Base-by-base conservation (phyloP, 2,329 filamentous ascomycete genomes). In the Elsinoe fawcettii region DNA sequence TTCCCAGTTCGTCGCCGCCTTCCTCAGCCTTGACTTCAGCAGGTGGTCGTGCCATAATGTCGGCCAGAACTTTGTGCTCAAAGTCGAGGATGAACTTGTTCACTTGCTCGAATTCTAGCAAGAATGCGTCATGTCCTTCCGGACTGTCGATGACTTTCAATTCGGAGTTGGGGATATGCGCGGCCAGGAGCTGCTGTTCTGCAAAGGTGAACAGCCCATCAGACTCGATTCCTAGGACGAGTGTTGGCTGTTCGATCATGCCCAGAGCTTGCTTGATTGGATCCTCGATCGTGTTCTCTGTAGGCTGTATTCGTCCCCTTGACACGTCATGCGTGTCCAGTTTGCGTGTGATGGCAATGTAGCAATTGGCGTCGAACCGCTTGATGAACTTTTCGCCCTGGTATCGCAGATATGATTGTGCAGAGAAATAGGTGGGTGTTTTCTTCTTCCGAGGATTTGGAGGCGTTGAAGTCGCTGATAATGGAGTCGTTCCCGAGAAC, bases 281-380 rank as follows among this genome's bases (percentile, higher is more conserved):
- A 77, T 39, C 74, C 65, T n/a, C 16, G 12, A 34, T 22, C 3
- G 64, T 61, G 22, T 61, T 60, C 7, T 54, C 51, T 30, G 56
- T 60, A 14, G 63, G 59, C 16, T 57, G 51, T 36, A 60, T 69
- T 4, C 92, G 86, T 67, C 85, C 82, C 41, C 91, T 83, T 12
- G 90, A 95, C 23, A 99, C 84, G 69, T 99, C 93, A 71, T 99
- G 93, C 0, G 93, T 97, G 70, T 99, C 93, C 14, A 99, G 82
- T 73, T 99, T 99, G 66, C 93, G 87, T 3, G 93, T 97, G 72
- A 99, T 96, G 63, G 93, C 91, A 64, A 99, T 97, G 75, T 99
- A 99, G 75, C 93, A 99, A 71, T 99, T 99, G 66, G 90, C 89
- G 72, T 99, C 93, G 71, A 97, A 99, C 8, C 93, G 87, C 71